Base-by-base conservation (phyloP, 176 grass and related monocot species). In the Pontederia crassipes region DNA sequence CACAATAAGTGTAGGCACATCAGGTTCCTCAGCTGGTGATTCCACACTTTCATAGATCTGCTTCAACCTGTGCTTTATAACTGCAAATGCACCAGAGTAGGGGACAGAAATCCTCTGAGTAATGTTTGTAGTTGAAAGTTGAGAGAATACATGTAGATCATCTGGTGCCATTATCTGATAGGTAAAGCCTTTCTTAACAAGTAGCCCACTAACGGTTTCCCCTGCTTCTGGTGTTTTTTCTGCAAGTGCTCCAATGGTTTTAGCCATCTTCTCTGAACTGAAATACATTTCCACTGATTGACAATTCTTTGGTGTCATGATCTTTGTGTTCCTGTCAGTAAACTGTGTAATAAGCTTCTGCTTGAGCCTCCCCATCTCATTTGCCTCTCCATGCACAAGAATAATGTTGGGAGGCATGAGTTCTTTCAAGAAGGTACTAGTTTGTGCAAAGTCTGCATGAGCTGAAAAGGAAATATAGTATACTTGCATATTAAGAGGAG, bases 101-200 rank as follows among this genome's bases (percentile, higher is more conserved):
- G 84, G 87, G 17, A 91, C 66, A 4, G 84, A 80, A 4, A 97
- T 83, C 53, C 79, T 66, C 49, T 97, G 92, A 27, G 71, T 97
- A 54, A 97, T 88, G 67, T 85, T 97, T 8, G 87, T 81, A 14
- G 87, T 97, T 2, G 76, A 97, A n/a, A 91, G 58, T 57, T 91
- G 87, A 0, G 87, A 88, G 69, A 83, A 91, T 65, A 97, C 81
- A 47, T 79, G 92, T 65, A 97, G 82, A 78, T 97, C 87, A 64
- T 97, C 87, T 8, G 92, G 83, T 54, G 87, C 87, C 86, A 97
- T 88, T 53, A 91, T 97, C 55, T 97, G 92, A 57, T 97, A 97
- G 1, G 84, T 88, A 74, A 97, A 97, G 11, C 84, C 92, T 53
- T 97, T 97, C 81, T 90, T 97, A 11, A 91, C 92, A 51, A 97